Conservation (phyloP, 345 rosid genomes). For the Firmiana major region DNA sequence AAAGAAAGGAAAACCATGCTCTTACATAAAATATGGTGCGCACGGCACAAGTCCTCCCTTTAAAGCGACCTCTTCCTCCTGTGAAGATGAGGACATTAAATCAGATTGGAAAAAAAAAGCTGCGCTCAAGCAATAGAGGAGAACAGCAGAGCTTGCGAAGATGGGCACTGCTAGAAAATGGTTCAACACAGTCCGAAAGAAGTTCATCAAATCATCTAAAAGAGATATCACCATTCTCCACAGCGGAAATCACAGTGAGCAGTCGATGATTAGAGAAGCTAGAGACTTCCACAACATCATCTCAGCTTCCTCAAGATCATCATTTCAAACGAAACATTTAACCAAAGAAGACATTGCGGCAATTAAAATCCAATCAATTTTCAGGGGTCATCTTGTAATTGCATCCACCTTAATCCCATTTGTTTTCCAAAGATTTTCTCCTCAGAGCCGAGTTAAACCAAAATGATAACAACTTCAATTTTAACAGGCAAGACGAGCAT, state of each 20-base stretch:
- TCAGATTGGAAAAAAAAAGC: not conserved
- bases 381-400: slow-evolving; percentile 82
- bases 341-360: slow-evolving; percentile 53
- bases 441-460: not conserved
- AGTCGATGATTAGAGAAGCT: slow-evolving; percentile 7
- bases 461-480: not conserved
- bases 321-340: slow-evolving; percentile 1
- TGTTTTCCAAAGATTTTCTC: not conserved
- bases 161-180: slow-evolving; percentile 34
- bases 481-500: slow-evolving; percentile 68
- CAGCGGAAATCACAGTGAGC: slow-evolving; percentile 16
- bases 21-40: slow-evolving; percentile 30
- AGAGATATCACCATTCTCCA: slow-evolving; percentile 19
- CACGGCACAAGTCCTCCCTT: slow-evolving; percentile 33
- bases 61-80: slow-evolving; percentile 19
- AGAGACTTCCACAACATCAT: not conserved
- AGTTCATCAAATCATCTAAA: slow-evolving; percentile 21
- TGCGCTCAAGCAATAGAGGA: not conserved
- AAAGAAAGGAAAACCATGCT: not conserved
- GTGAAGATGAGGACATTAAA: slow-evolving; percentile 1
- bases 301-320: not conserved
- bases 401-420: not conserved
- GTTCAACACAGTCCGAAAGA: slow-evolving; percentile 34
- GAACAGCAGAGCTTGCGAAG: not conserved
- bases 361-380: slow-evolving; percentile 64